Evolutionary conservation across 805 yeast genomes (phyloP).

Genomic region (Wickerhamiella vanderwaltii): DNA sequence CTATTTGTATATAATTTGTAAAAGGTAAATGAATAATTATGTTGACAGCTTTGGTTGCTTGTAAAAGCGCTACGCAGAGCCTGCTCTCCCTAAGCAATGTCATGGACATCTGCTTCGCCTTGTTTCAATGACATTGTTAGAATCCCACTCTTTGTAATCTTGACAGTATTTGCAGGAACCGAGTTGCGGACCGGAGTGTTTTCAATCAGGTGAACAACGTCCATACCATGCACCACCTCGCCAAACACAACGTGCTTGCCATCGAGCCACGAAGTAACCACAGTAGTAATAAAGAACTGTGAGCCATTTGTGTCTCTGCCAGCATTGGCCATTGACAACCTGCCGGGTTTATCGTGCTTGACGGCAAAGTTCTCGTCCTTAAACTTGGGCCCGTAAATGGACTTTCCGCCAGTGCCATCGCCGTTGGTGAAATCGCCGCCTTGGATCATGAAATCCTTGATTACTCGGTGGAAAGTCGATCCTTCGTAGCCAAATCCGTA

Average conservation of each 20-base stretch:
- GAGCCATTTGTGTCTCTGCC: constrained; percentile 32
- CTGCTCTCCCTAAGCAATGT: too few species aligned
- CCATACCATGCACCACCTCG: constrained; percentile 60
- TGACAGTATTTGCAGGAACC: constrained; percentile 34
- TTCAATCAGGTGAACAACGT: constrained; percentile 58
- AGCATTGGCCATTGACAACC: constrained; percentile 28
- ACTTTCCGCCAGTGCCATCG: constrained; percentile 10
- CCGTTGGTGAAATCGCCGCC: constrained; percentile 10
- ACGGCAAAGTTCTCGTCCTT: constrained; percentile 20
- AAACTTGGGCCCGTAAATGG: constrained; percentile 8
- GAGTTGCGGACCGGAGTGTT: constrained; percentile 46
- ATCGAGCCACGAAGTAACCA: constrained; percentile 67
- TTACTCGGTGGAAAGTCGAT: constrained; percentile 53
- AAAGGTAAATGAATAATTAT: too few species aligned
- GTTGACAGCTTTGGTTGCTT: too few species aligned
- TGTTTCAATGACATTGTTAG: too few species aligned
- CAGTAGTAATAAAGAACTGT: constrained; percentile 79
- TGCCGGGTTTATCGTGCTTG: constrained; percentile 35
- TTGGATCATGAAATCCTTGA: constrained; percentile 37
- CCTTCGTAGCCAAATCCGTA: constrained; percentile 66
- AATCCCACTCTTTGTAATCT: constrained; percentile 1
- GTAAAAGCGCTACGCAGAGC: too few species aligned
- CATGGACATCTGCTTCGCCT: too few species aligned
- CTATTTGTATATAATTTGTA: too few species aligned
- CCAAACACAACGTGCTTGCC: constrained; percentile 86